Conservation (phyloP, 306 rosid species). For the Mimosa bimucronata region DNA sequence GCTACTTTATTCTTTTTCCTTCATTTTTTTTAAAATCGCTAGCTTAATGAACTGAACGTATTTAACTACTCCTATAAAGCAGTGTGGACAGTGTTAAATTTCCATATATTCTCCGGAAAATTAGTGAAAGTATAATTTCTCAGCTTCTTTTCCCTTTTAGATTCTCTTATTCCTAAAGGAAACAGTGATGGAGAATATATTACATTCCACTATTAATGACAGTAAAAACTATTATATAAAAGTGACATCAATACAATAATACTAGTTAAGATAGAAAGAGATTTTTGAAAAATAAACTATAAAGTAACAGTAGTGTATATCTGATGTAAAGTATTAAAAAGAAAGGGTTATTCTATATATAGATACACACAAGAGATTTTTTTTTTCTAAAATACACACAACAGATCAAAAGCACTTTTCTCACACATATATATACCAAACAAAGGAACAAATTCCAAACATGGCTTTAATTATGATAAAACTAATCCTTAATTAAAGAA, state of each 20-base stretch:
- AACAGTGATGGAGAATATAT: neutral
- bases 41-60: neutral
- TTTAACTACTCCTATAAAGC: neutral
- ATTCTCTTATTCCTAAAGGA: neutral
- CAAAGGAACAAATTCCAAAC: conserved; percentile 16
- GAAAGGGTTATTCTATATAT: neutral
- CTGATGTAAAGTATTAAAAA: neutral
- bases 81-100: conserved; percentile 22
- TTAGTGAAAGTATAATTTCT: neutral
- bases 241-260: neutral
- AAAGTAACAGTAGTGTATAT: neutral
- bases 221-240: neutral
- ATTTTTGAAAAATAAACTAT: neutral
- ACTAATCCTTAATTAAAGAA: conserved; percentile 3
- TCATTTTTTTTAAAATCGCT: no score
- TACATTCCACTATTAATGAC: neutral
- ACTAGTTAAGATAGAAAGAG: neutral
- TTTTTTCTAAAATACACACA: no score
- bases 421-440: neutral
- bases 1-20: neutral
- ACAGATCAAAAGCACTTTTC: neutral
- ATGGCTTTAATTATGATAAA: conserved; percentile 2
- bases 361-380: neutral
- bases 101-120: neutral
- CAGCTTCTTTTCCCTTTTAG: neutral